Percentiles rank a stretch among this genome's conserved stretches.
phyloP scores from a whole-genome alignment of 2,329 filamentous ascomycete genomes.

The Pyricularia grisea region DNA sequence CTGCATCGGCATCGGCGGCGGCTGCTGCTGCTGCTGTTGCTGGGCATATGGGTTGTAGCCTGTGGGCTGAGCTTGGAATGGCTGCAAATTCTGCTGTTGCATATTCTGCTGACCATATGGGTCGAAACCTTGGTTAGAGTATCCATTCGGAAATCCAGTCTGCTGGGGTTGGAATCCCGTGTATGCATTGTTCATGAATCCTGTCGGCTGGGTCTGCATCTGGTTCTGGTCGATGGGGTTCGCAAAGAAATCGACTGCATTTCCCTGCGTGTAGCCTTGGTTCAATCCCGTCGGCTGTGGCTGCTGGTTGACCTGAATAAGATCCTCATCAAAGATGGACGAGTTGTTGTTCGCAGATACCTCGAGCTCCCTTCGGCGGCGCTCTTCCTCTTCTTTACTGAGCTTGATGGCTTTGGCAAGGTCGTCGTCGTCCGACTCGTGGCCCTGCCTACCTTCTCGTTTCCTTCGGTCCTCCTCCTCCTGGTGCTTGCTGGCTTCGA shows the following conservation, averaged over 20 bases:
- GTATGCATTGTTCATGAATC: slow-evolving; percentile 51
- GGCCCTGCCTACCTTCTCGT: slow-evolving; percentile 52
- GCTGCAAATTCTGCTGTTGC: slow-evolving; percentile 28
- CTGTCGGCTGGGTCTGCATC: slow-evolving; percentile 70
- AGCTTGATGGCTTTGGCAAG: slow-evolving; percentile 90
- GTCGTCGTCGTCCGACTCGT: slow-evolving; percentile 65
- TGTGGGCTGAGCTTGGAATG: slow-evolving; percentile 34
- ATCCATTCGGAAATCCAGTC: slow-evolving; percentile 53
- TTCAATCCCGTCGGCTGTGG: slow-evolving; percentile 84
- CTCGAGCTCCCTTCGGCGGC: slow-evolving; percentile 77
- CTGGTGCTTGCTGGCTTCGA: slow-evolving; percentile 91
- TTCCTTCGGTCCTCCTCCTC: slow-evolving; percentile 81
- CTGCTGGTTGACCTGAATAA: slow-evolving; percentile 46
- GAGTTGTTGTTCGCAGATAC: slow-evolving; percentile 67
- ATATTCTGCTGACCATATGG: slow-evolving; percentile 51
- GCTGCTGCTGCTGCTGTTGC: slow-evolving; percentile 33
- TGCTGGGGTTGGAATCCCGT: slow-evolving; percentile 40
- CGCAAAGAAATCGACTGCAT: slow-evolving; percentile 92
- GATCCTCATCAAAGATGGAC: slow-evolving; percentile 79
- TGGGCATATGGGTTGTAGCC: slow-evolving; percentile 23
- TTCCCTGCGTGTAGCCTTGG: slow-evolving; percentile 95
- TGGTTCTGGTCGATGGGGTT: slow-evolving; percentile 80
- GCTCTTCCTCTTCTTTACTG: slow-evolving; percentile 89
- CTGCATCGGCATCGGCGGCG: slow-evolving; percentile 34
- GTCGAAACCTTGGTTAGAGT: slow-evolving; percentile 59